These are phyloP conservation scores for Limonium bicolor DNA, from an alignment of 148 eudicot genomes.

Conservation along the genomic window DNA sequence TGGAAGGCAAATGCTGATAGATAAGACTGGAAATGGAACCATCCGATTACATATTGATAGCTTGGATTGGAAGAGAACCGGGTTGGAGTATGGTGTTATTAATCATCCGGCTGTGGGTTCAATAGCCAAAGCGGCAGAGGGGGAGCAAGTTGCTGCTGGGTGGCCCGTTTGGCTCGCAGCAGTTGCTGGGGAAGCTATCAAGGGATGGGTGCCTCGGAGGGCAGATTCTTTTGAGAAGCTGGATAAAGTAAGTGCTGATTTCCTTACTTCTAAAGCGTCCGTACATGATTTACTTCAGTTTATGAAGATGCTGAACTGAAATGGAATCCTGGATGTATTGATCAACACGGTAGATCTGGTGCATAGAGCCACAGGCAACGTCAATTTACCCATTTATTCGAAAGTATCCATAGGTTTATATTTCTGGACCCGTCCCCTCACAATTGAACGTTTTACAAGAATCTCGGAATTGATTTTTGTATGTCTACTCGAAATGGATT, in stretches of 20 bases:
- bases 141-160: conserved; percentile 80
- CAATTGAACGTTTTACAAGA: no score
- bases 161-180: conserved; percentile 84
- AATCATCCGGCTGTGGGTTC: conserved; percentile 30
- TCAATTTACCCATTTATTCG: no score
- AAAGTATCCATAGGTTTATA: no score
- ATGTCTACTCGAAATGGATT: no score
- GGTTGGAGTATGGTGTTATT: conserved; percentile 13
- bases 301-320: no score
- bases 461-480: no score
- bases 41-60: conserved; percentile 26
- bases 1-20: conserved; percentile 51
- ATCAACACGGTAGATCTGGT: no score
- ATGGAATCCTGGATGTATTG: no score
- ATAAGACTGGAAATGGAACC: conserved; percentile 43
- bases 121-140: conserved; percentile 40
- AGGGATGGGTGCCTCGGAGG: conserved; percentile 36
- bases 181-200: conserved; percentile 50
- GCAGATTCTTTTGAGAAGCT: conserved; percentile 82
- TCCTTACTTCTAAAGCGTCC: no score
- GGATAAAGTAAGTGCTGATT: conserved; percentile 68
- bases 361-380: no score
- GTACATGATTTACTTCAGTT: no score
- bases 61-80: conserved; percentile 33
- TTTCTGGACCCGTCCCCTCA: no score